Evolutionary conservation across 768 basidiomycete species (phyloP).

Genomic region (Lactifluus hygrophoroides): DNA sequence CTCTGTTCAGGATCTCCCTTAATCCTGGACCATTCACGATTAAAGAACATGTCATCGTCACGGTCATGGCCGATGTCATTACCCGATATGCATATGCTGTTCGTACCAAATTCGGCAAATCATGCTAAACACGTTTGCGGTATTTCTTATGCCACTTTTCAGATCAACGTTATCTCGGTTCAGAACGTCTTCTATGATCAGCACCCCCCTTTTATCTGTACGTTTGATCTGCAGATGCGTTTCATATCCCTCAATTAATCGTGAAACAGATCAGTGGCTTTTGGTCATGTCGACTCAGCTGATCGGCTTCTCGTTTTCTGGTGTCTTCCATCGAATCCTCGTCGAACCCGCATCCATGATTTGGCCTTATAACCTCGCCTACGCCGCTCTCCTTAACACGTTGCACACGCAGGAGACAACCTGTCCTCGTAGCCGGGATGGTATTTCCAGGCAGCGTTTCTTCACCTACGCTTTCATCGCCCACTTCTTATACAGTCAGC

Average conservation of each 20-base stretch:
- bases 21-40: not conserved
- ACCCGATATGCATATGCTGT: not conserved
- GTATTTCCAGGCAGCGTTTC: not conserved
- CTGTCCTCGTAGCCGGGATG: too few relatives aligned
- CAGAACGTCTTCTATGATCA: too few relatives aligned
- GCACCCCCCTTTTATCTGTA: too few relatives aligned
- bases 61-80: too few relatives aligned
- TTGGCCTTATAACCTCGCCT: not conserved
- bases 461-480: too few relatives aligned
- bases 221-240: not conserved
- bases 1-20: constrained; percentile 39
- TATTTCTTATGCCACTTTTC: too few relatives aligned
- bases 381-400: not conserved
- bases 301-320: not conserved
- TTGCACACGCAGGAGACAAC: not conserved
- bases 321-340: not conserved
- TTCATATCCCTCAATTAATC: not conserved
- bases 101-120: not conserved
- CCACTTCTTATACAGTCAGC: too few relatives aligned
- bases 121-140: too few relatives aligned
- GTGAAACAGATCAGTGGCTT: too few relatives aligned
- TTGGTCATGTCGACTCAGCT: too few relatives aligned
- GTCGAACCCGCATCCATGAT: not conserved
- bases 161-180: too few relatives aligned
- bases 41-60: not conserved